Base-by-base conservation (phyloP, 1,139 yeast genomes). In the Magnusiomyces clavatus region DNA sequence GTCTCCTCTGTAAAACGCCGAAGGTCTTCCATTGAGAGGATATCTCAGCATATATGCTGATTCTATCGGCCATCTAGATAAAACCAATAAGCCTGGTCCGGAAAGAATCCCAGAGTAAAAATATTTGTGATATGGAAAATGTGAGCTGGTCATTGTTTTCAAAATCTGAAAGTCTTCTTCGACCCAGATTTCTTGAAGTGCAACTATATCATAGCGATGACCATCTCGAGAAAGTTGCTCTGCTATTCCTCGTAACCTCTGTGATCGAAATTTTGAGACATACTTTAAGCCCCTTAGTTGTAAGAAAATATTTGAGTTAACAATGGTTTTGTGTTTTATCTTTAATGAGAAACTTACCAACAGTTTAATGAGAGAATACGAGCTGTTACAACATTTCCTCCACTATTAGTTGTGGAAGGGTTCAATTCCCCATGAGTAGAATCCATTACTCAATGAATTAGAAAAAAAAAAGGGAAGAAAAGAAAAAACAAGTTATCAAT, bases 131-230 rank as follows among this genome's bases (percentile, higher is more conserved):
- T 79, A 82, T 0, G 92, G 94, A 60, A 78, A 85, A 46, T 66
- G 66, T 1, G 62, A 60, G 1, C 67, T 56, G 55, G 90, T 79
- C 11, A 67, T 67, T 2, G 61, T 58, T 20, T 76, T 74, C 29
- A 92, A 69, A 55, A 79, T 78, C 0, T 77, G 75, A 89, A 92
- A 90, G 66, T 92, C 98, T 46, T 77, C 81, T 58, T 81, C 77
- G 46, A 85, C 83, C 99, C 99, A 92, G 10, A 94, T 77, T 66
- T 92, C 98, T 66, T 92, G 98, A 20, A 92, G 72, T 0, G 96
- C 96, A 12, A 92, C 78, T 13, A 92, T 77, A 67, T 92, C 97
- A 67, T 85, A 89, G 34, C 76, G 74, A 24, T 76, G 75, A 10
- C 73, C 72, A 8, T 64, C 64, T 1, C 59, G 60, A 0, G 83